Percentiles rank a stretch among this genome's conserved stretches.
Evolutionary conservation across 192 early-diverging fungal species (phyloP).

Genomic region (Oehlia diaphana): DNA sequence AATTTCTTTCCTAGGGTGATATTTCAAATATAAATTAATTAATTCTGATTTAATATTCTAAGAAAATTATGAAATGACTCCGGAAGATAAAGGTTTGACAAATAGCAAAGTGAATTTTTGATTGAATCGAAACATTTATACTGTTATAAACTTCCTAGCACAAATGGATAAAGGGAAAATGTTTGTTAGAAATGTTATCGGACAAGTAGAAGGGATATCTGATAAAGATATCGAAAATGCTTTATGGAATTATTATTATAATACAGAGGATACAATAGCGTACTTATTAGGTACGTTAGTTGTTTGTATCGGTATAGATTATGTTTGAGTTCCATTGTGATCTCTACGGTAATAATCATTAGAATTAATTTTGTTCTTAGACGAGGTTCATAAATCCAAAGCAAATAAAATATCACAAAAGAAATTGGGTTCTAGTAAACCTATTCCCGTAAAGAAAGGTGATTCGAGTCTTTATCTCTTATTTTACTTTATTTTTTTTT

Average conservation of each 20-base stretch:
- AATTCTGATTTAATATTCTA: background rate
- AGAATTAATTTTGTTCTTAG: constrained; percentile 19
- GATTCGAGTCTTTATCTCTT: background rate
- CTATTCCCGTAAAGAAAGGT: constrained; percentile 2
- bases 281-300: constrained; percentile 61
- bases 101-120: background rate
- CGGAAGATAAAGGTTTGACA: background rate
- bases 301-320: constrained; percentile 10
- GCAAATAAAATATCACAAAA: background rate
- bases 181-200: constrained; percentile 62
- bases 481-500: background rate
- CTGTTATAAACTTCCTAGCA: constrained; percentile 23
- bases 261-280: constrained; percentile 63
- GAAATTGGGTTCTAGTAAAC: background rate
- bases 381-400: background rate
- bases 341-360: constrained; percentile 36
- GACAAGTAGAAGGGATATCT: constrained; percentile 50
- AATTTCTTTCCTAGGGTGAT: background rate
- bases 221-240: constrained; percentile 68
- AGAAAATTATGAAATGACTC: background rate
- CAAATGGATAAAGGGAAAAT: constrained; percentile 55
- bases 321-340: constrained; percentile 37
- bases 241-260: constrained; percentile 75
- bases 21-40: background rate
- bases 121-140: background rate